These are phyloP conservation scores for Erysimum pusillum DNA, from an alignment of 441 rosid species.

Conservation along the genomic window DNA sequence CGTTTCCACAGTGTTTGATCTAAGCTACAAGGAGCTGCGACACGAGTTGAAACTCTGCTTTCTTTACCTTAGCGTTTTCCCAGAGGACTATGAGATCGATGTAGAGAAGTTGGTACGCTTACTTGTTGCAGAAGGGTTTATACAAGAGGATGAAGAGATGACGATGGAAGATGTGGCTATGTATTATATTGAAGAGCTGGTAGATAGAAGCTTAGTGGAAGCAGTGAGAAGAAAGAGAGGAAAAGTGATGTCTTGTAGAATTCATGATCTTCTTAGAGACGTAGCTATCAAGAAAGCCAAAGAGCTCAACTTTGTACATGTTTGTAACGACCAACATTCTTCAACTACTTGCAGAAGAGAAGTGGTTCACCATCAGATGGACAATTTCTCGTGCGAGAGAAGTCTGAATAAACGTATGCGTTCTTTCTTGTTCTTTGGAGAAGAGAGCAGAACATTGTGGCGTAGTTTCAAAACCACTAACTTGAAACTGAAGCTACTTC, in stretches of 20 bases:
- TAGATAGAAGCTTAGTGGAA: slow-evolving; percentile 35
- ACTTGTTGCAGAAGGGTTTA: slow-evolving; percentile 37
- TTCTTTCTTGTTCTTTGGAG: slow-evolving; percentile 41
- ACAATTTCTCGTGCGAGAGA: background rate
- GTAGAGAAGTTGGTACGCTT: slow-evolving; percentile 13
- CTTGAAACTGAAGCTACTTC: slow-evolving; percentile 37
- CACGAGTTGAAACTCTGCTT: slow-evolving; percentile 31
- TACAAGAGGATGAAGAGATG: slow-evolving; percentile 17
- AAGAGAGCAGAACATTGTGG: no score
- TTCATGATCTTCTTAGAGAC: slow-evolving; percentile 43
- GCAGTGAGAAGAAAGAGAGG: slow-evolving; percentile 10
- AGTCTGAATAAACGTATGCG: slow-evolving; percentile 26
- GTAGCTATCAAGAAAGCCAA: slow-evolving; percentile 39
- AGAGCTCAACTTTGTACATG: slow-evolving; percentile 38
- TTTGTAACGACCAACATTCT: slow-evolving; percentile 14
- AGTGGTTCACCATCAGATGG: slow-evolving; percentile 34
- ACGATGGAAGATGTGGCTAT: slow-evolving; percentile 37
- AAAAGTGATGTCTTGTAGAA: slow-evolving; percentile 3
- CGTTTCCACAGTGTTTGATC: slow-evolving; percentile 22
- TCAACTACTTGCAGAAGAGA: slow-evolving; percentile 37
- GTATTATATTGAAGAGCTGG: slow-evolving; percentile 23
- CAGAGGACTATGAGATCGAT: slow-evolving; percentile 31
- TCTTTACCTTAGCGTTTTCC: slow-evolving; percentile 41
- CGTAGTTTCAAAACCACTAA: background rate
- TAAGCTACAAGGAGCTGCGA: slow-evolving; percentile 25